Base-by-base conservation (phyloP, 768 basidiomycete genomes). In the Boletus coccyginus region DNA sequence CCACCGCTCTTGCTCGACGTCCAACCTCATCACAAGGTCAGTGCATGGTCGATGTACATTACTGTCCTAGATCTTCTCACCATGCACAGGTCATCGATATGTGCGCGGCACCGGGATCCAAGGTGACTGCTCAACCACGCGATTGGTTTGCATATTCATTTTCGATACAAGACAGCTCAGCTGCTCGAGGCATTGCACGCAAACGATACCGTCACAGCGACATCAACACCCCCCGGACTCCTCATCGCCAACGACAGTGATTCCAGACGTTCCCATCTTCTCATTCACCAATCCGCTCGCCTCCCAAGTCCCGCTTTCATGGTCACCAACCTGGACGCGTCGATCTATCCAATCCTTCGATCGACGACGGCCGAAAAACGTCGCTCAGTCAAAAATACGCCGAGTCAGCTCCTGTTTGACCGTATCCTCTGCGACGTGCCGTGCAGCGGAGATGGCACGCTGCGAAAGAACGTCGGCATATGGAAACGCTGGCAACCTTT, bases 61-160 rank as follows among this genome's bases (percentile, higher is more conserved):
- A 24, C 44, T 19, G 38, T n/a, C n/a, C 40, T 53, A 29, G 19
- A 24, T 24, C 2, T 38, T 54, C 39, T 54, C 44, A 47, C 19
- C 53, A 46, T 17, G 19, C 2, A 54, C 44, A 90, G 85, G 89
- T 92, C 19, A 85, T 98, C 64, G 97, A 99, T 71, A 94, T 96
- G 92, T 99, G 97, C 68, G 97, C 97, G 17, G 96, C 97, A 2
- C 97, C 97, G 0, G 97, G 97, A 7, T 97, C 94, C 24, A 99
- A 99, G 78, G 92, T 90, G 61, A 50, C 43, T 4, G 45, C 24
- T 38, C 14, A 36, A 11, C 16, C 21, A 43, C 8, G 14, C 21
- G 2, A 47, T 43, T 16, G 4, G 41, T 40, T 50, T 44, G 1
- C 49, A 21, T 46, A n/a, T 40, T 55, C 32, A 54, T 46, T 33